phyloP scores from a whole-genome alignment of 495 filamentous ascomycete genomes.

The Clohesyomyces aquaticus region DNA sequence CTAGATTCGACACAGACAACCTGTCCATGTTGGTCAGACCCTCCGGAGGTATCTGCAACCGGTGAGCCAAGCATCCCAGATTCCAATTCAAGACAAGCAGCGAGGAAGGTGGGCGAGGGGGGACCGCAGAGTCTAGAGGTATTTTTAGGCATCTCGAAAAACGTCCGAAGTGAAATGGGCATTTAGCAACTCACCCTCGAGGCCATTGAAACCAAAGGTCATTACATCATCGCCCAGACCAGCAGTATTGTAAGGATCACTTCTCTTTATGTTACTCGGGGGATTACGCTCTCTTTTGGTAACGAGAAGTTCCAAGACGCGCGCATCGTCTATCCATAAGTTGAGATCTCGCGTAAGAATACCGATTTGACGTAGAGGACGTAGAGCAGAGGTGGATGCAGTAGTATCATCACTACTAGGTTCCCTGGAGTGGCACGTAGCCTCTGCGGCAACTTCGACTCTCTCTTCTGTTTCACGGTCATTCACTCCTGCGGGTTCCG shows the following conservation, averaged over 20 bases:
- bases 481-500: neutral
- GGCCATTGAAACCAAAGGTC: neutral
- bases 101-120: too few relatives aligned
- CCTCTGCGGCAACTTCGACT: neutral
- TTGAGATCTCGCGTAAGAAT: constrained; percentile 11
- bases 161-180: too few relatives aligned
- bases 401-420: neutral
- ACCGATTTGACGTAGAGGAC: neutral
- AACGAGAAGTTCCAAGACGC: neutral
- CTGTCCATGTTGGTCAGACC: neutral
- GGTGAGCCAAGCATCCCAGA: too few relatives aligned
- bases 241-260: neutral
- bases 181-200: constrained; percentile 3
- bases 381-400: neutral
- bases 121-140: too few relatives aligned
- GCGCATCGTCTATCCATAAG: constrained; percentile 4
- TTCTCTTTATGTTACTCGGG: neutral
- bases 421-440: neutral
- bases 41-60: neutral
- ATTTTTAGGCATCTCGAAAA: too few relatives aligned
- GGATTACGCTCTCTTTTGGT: neutral
- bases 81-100: too few relatives aligned
- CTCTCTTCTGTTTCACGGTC: neutral
- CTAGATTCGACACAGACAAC: constrained; percentile 2
- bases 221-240: neutral